Conservation (phyloP, 106 monocot species). For the Dendrobium catenatum region DNA sequence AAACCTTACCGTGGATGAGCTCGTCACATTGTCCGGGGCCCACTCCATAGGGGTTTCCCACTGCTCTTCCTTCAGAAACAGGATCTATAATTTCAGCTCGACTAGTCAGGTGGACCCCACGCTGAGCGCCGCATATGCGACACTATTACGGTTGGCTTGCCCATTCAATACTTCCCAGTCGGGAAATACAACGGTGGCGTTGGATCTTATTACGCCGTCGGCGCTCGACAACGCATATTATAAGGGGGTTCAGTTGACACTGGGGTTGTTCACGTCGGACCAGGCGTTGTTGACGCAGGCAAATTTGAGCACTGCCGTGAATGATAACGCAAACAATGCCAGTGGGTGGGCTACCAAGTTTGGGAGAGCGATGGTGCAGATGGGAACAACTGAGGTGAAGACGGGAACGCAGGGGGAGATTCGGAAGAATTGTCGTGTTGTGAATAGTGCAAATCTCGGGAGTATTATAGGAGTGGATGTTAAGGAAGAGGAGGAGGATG, state of each 20-base stretch:
- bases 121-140: slow-evolving; percentile 6
- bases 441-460: slow-evolving; percentile 14
- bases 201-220: neutral
- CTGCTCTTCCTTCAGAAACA: slow-evolving; percentile 30
- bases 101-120: slow-evolving; percentile 13
- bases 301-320: neutral
- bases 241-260: neutral
- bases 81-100: slow-evolving; percentile 31
- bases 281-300: slow-evolving; percentile 2
- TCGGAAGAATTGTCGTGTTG: slow-evolving; percentile 46
- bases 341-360: slow-evolving; percentile 21
- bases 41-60: slow-evolving; percentile 45
- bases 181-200: neutral
- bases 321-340: neutral
- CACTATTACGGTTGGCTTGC: slow-evolving; percentile 11
- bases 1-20: slow-evolving; percentile 30
- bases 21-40: slow-evolving; percentile 43
- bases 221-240: slow-evolving; percentile 24
- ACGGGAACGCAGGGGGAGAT: slow-evolving; percentile 59
- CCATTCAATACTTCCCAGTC: neutral
- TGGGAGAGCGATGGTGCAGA: slow-evolving; percentile 53
- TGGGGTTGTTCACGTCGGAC: slow-evolving; percentile 15
- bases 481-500: too few relatives aligned
- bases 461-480: too few relatives aligned
- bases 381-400: slow-evolving; percentile 52